Evolutionary conservation across 768 basidiomycete species (phyloP).

Genomic region (Mycena galopus): DNA sequence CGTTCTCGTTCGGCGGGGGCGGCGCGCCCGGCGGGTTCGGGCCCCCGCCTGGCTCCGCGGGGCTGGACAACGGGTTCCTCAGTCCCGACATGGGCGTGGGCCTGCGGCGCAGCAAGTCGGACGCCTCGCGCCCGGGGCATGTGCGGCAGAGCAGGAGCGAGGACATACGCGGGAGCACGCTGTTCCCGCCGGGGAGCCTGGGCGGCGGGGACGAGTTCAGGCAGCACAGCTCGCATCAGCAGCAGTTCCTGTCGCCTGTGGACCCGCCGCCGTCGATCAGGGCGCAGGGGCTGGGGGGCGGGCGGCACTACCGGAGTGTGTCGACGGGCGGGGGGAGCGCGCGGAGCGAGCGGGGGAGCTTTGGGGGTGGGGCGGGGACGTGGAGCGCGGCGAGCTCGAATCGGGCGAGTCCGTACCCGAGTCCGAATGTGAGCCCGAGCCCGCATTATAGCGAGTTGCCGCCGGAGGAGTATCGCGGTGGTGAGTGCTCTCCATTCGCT

Average conservation of each 20-base stretch:
- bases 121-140: slow-evolving; percentile 37
- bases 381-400: slow-evolving; percentile 52
- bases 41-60: slow-evolving; percentile 34
- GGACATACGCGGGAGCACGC: slow-evolving; percentile 54
- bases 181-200: neutral
- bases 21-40: slow-evolving; percentile 44
- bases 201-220: neutral
- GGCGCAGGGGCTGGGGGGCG: too few species aligned
- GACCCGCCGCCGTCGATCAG: slow-evolving; percentile 31
- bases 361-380: slow-evolving; percentile 33
- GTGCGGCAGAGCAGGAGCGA: slow-evolving; percentile 56
- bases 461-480: too few species aligned
- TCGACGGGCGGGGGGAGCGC: too few species aligned
- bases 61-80: slow-evolving; percentile 40
- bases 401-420: slow-evolving; percentile 75
- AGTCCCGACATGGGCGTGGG: slow-evolving; percentile 42
- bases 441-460: slow-evolving; percentile 63
- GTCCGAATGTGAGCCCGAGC: slow-evolving; percentile 75
- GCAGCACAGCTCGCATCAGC: neutral
- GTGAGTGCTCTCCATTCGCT: too few species aligned
- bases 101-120: slow-evolving; percentile 47
- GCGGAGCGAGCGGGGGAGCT: slow-evolving; percentile 20
- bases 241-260: slow-evolving; percentile 28
- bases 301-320: slow-evolving; percentile 25
- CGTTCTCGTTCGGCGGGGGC: slow-evolving; percentile 47